Evolutionary conservation across 495 filamentous ascomycete genomes (phyloP).

Genomic region (Penicillium waksmanii): DNA sequence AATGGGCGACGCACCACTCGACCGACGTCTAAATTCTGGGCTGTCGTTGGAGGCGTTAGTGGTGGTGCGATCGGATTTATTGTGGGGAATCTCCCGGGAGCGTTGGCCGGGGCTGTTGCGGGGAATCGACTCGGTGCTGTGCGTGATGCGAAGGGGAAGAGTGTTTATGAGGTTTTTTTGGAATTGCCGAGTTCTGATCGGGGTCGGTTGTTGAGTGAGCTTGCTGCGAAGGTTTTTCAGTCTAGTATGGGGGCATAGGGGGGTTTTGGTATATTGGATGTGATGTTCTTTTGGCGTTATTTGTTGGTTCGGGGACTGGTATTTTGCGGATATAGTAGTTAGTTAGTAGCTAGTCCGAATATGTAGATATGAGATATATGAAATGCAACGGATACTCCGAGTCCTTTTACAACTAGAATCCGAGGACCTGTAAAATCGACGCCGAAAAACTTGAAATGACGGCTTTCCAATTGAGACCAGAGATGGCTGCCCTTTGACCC

Average conservation of each 20-base stretch:
- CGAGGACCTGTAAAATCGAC: too few species aligned
- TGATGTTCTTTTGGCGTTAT: neutral
- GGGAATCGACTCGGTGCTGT: slow-evolving; percentile 89
- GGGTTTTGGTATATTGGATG: too few species aligned
- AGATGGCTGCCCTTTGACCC: too few species aligned
- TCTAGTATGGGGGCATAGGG: slow-evolving; percentile 42
- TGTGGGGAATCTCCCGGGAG: slow-evolving; percentile 85
- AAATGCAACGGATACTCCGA: too few species aligned
- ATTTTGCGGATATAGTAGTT: too few species aligned
- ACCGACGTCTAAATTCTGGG: slow-evolving; percentile 82
- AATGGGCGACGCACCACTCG: slow-evolving; percentile 32
- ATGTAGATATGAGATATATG: too few species aligned
- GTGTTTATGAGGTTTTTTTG: slow-evolving; percentile 86
- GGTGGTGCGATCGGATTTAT: slow-evolving; percentile 95
- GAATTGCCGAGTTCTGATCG: slow-evolving; percentile 82
- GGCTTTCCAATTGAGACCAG: too few species aligned
- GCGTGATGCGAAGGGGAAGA: slow-evolving; percentile 89
- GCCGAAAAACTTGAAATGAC: too few species aligned
- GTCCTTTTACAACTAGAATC: too few species aligned
- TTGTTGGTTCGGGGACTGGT: too few species aligned
- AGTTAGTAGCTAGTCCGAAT: too few species aligned
- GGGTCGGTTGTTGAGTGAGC: slow-evolving; percentile 72
- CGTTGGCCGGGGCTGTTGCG: slow-evolving; percentile 87
- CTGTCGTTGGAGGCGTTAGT: slow-evolving; percentile 79
- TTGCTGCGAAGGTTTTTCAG: slow-evolving; percentile 73